phyloP scores from a whole-genome alignment of 2,329 filamentous ascomycete genomes.

The Fusarium sulawesiense region DNA sequence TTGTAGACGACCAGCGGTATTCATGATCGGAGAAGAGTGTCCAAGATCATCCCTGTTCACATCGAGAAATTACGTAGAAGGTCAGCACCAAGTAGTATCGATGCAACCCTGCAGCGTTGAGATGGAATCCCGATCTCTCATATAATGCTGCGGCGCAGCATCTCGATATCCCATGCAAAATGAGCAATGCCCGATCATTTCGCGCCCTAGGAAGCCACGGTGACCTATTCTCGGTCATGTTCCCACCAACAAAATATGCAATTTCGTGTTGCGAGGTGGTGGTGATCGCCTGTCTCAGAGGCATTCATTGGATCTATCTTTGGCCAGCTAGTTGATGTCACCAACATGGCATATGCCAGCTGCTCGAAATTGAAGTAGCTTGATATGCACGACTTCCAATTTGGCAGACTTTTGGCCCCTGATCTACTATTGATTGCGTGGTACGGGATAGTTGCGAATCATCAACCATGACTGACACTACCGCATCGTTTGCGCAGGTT shows the following conservation, averaged over 20 bases:
- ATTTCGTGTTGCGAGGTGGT: constrained; percentile 9
- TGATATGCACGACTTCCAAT: constrained; percentile 21
- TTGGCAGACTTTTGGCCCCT: not conserved
- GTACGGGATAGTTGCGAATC: not conserved
- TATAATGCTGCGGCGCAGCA: not conserved
- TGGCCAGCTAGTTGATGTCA: not conserved
- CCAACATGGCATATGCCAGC: constrained; percentile 21
- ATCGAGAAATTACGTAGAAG: not conserved
- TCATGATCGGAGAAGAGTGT: not conserved
- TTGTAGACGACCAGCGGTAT: not conserved
- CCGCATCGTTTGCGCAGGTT: not conserved
- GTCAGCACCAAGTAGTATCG: not conserved
- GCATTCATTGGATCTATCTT: constrained; percentile 4
- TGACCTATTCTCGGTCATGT: constrained; percentile 2
- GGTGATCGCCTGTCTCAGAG: constrained; percentile 7
- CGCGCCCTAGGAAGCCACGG: not conserved
- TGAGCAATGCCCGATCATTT: constrained; percentile 7
- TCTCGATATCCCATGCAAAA: not conserved
- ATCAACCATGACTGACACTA: not conserved
- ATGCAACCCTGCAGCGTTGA: constrained; percentile 12
- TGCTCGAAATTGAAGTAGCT: not conserved
- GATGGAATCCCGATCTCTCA: not conserved
- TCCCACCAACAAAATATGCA: constrained; percentile 19
- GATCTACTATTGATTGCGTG: not conserved
- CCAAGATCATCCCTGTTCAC: not conserved